These are phyloP conservation scores for Cryptococcus hybrid DNA, from an alignment of 1,284 basidiomycete species.

Conservation along the genomic window DNA sequence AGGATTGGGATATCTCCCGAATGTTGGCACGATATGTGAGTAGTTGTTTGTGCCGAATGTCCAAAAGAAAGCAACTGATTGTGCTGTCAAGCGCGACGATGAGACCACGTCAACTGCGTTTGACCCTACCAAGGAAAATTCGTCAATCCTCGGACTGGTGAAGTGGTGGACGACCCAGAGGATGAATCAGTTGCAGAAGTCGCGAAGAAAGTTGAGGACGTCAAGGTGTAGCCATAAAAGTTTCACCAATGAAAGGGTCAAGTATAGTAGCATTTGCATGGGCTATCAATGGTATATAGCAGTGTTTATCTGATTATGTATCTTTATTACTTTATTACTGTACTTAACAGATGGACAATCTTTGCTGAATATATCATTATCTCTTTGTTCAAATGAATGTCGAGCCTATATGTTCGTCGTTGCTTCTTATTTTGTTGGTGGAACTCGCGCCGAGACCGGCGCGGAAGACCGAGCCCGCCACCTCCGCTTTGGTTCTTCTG, in stretches of 20 bases:
- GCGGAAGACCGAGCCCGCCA: too few species aligned
- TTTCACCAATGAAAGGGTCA: too few species aligned
- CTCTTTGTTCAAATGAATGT: too few species aligned
- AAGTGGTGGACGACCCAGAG: neutral
- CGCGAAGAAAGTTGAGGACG: slow-evolving; percentile 11
- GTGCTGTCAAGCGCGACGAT: slow-evolving; percentile 56
- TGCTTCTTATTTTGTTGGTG: too few species aligned
- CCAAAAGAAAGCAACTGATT: slow-evolving; percentile 32
- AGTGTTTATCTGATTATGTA: neutral
- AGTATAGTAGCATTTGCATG: too few species aligned
- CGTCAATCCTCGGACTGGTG: neutral
- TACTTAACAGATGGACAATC: too few species aligned
- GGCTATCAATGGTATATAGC: too few species aligned
- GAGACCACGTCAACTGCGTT: slow-evolving; percentile 56
- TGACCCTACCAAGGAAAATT: slow-evolving; percentile 39
- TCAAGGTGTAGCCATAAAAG: slow-evolving; percentile 8
- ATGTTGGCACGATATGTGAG: slow-evolving; percentile 47
- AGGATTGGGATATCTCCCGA: slow-evolving; percentile 50
- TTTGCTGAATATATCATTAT: too few species aligned
- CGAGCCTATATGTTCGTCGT: too few species aligned
- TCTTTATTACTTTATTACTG: neutral
- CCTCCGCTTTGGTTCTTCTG: too few species aligned
- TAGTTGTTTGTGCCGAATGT: slow-evolving; percentile 50
- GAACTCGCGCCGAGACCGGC: too few species aligned
- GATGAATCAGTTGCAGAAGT: slow-evolving; percentile 10